Conservation (phyloP, 2,329 filamentous ascomycete genomes). For the Alternaria viburni region DNA sequence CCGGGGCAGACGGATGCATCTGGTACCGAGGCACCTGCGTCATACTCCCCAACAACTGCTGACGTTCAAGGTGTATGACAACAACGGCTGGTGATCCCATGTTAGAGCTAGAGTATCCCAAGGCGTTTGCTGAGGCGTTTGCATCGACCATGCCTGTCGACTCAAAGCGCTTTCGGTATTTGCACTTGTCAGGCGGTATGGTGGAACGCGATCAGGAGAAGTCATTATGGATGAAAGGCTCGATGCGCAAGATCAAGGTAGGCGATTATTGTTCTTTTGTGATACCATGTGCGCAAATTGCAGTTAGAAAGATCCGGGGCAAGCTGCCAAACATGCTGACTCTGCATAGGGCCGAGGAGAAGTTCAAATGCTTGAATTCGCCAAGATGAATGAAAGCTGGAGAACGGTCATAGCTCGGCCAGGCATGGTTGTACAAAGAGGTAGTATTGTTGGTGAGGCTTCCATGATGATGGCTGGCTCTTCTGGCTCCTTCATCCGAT, state of each 20-base stretch:
- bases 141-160: slow-evolving; percentile 5
- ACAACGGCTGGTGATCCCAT: slow-evolving; percentile 18
- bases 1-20: slow-evolving; percentile 19
- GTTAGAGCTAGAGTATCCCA: slow-evolving; percentile 20
- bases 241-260: slow-evolving; percentile 20
- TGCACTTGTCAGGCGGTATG: slow-evolving; percentile 18
- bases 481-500: slow-evolving; percentile 21
- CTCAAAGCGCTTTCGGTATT: slow-evolving; percentile 18
- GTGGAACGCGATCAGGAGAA: slow-evolving; percentile 20
- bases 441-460: slow-evolving; percentile 11
- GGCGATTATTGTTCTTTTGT: neutral
- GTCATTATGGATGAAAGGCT: slow-evolving; percentile 15
- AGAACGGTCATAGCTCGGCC: slow-evolving; percentile 22
- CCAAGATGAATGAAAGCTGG: slow-evolving; percentile 14
- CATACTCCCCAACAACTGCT: slow-evolving; percentile 1
- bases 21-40: slow-evolving; percentile 13
- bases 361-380: slow-evolving; percentile 21
- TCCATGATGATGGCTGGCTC: slow-evolving; percentile 16
- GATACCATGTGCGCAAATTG: neutral
- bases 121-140: slow-evolving; percentile 20
- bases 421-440: slow-evolving; percentile 15
- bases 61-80: slow-evolving; percentile 24
- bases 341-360: slow-evolving; percentile 15
- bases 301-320: neutral
- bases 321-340: slow-evolving; percentile 2